Evolutionary conservation across 2,329 filamentous ascomycete species (phyloP), one percentile per base, ranked within the genome.

Genomic region (Chaetomiaceae sp.): DNA sequence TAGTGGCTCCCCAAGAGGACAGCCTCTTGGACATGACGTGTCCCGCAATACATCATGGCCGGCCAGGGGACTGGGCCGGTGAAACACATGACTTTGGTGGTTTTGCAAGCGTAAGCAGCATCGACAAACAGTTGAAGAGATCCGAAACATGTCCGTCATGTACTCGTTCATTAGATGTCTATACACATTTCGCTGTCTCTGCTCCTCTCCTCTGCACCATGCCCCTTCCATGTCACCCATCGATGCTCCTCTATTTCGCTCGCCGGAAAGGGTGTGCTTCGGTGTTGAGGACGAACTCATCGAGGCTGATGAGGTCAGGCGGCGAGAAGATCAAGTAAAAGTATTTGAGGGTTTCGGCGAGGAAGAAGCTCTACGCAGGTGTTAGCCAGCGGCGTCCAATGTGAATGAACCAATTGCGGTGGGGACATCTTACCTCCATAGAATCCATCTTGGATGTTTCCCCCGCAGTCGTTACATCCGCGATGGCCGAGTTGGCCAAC

Each of bases 241-340:
- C n/a, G n/a, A 27, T 27, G 25, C 9, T 5, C 25, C 21, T 21
- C 20, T 32, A 38, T n/a, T 44, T 53, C 5, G 48, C 43, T 25
- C 54, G 58, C 16, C 51, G 47, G 20, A 60, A 56, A 1, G 59
- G 59, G 44, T 63, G 62, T 4, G 56, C 62, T 46, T 63, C 60
- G 4, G 62, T 62, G 16, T 61, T 62, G 42, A 77, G 62, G 34
- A 85, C 79, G 67, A 74, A 84, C 9, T 83, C 74, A 65, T 86
- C 82, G 60, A 86, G 65, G 64, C 75, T 82, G 32, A 83, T 69
- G 30, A 77, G 57, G 18, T 74, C 71, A 1, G 78, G 75, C 29
- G 82, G 77, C 41, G 75, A 77, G 55, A 85, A 86, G 14, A 85
- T 73, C 48, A 85, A 61, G 61, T 81, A 86, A 50, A 84, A 85